These are phyloP conservation scores for Ophiostoma montium DNA, from an alignment of 2,329 filamentous ascomycete genomes.

Conservation along the genomic window DNA sequence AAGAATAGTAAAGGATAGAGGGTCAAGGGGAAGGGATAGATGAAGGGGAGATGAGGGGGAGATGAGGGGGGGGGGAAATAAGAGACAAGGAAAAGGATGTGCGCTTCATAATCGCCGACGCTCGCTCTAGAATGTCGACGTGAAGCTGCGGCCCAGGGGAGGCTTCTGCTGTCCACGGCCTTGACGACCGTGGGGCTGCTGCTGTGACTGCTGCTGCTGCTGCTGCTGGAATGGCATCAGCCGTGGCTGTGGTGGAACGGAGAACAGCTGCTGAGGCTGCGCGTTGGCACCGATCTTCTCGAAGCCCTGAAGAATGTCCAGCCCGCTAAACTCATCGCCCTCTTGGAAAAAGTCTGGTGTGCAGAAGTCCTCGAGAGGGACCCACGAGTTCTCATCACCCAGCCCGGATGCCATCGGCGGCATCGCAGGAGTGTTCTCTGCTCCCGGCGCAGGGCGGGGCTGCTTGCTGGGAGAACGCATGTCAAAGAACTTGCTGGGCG, in stretches of 20 bases:
- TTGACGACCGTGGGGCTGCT: background rate
- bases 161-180: constrained; percentile 20
- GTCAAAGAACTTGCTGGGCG: constrained; percentile 37
- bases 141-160: constrained; percentile 24
- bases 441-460: constrained; percentile 17
- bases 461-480: constrained; percentile 25
- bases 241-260: constrained; percentile 21
- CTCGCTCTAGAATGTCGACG: constrained; percentile 21
- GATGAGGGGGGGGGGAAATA: background rate
- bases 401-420: constrained; percentile 13
- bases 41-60: background rate
- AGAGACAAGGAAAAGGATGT: background rate
- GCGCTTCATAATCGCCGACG: background rate
- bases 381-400: constrained; percentile 29
- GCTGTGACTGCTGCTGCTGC: constrained; percentile 10
- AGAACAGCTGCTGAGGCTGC: constrained; percentile 15
- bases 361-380: constrained; percentile 37
- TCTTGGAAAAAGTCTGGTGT: constrained; percentile 44
- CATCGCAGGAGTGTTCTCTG: constrained; percentile 9
- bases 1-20: background rate
- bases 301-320: constrained; percentile 64
- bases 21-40: background rate
- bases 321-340: constrained; percentile 40
- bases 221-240: constrained; percentile 19
- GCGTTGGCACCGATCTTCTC: constrained; percentile 51